Percentiles rank a stretch among this genome's conserved stretches.
These are phyloP conservation scores for Escovopsis sp. DNA, from an alignment of 2,329 filamentous ascomycete genomes.

Conservation along the genomic window DNA sequence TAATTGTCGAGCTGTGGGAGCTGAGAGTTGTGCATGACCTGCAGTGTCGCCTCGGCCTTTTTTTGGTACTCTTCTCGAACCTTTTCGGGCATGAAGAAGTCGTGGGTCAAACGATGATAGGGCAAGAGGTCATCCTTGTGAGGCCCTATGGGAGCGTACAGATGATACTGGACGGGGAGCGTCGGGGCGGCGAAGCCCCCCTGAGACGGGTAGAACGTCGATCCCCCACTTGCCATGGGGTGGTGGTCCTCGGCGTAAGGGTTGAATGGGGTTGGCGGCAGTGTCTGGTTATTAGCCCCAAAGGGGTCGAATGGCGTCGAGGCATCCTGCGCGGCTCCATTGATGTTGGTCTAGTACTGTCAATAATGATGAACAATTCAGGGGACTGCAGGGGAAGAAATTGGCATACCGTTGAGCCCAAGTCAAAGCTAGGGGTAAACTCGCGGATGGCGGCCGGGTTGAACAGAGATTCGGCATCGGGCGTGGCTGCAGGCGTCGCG, in stretches of 20 bases:
- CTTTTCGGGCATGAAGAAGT: constrained; percentile 83
- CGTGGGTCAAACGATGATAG: constrained; percentile 75
- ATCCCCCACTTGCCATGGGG: constrained; percentile 37
- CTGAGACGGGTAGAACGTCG: constrained; percentile 52
- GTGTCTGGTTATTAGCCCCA: constrained; percentile 37
- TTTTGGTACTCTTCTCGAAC: constrained; percentile 78
- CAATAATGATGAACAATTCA: not conserved
- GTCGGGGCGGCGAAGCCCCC: constrained; percentile 33
- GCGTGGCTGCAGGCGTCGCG: constrained; percentile 22
- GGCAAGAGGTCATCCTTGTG: constrained; percentile 65
- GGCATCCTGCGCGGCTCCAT: constrained; percentile 33
- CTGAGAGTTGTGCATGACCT: constrained; percentile 64
- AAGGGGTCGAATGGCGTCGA: constrained; percentile 44
- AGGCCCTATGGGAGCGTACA: constrained; percentile 80
- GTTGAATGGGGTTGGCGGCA: constrained; percentile 42
- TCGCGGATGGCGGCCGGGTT: constrained; percentile 43
- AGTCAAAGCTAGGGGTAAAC: constrained; percentile 43
- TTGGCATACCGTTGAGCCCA: constrained; percentile 29
- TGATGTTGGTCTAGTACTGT: constrained; percentile 28
- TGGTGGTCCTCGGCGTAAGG: constrained; percentile 65
- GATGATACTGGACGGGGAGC: constrained; percentile 73
- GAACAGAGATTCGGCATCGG: constrained; percentile 31
- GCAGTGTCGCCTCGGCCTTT: constrained; percentile 71
- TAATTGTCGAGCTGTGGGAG: constrained; percentile 74
- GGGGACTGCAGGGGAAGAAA: not conserved